Conservation (phyloP, 1,284 basidiomycete species). For the Termitomyces sp. region DNA sequence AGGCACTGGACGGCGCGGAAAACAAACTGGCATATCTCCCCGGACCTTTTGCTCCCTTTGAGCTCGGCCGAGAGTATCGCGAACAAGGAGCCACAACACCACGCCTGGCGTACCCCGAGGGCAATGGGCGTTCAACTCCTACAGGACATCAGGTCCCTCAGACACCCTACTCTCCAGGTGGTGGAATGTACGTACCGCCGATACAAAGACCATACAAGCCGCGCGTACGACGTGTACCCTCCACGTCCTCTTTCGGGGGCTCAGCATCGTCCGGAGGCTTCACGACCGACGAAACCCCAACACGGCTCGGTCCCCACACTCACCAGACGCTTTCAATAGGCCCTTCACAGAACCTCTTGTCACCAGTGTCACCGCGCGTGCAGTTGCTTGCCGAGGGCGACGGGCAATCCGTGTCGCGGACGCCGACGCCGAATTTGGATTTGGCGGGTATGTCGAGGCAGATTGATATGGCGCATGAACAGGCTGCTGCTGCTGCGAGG, state of each 20-base stretch:
- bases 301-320: conserved; percentile 38
- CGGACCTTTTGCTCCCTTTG: conserved; percentile 59
- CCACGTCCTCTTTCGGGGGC: conserved; percentile 29
- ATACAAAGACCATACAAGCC: conserved; percentile 73
- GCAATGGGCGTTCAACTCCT: conserved; percentile 19
- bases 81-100: conserved; percentile 18
- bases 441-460: conserved; percentile 68
- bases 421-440: conserved; percentile 67
- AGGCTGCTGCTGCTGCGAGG: conserved; percentile 57
- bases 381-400: conserved; percentile 32
- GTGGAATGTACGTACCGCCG: conserved; percentile 27
- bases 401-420: conserved; percentile 48
- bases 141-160: conserved; percentile 29
- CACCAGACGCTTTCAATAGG: conserved; percentile 37
- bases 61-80: conserved; percentile 38
- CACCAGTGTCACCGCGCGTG: conserved; percentile 35
- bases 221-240: conserved; percentile 51
- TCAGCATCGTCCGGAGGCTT: conserved; percentile 32
- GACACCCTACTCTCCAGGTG: conserved; percentile 34
- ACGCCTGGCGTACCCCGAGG: conserved; percentile 36
- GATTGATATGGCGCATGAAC: conserved; percentile 72
- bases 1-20: conserved; percentile 59
- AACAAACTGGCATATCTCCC: conserved; percentile 50
- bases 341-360: conserved; percentile 30
- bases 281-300: conserved; percentile 46